These are phyloP conservation scores for Umbelopsis vinacea DNA, from an alignment of 192 early-diverging fungal species.

Conservation along the genomic window DNA sequence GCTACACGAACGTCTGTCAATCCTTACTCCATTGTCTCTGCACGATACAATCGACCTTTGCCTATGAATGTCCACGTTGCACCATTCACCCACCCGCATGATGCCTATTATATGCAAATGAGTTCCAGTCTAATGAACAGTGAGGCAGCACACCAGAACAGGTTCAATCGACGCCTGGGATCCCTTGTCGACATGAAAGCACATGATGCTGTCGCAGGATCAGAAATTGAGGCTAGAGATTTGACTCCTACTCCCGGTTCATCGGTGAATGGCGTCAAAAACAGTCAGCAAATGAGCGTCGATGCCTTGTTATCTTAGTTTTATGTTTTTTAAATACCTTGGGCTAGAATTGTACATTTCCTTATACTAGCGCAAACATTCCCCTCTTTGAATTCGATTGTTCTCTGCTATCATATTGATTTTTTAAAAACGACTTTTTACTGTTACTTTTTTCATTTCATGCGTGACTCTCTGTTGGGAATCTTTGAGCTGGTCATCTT, in stretches of 20 bases:
- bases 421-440: too few relatives aligned
- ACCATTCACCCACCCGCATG: conserved; percentile 12
- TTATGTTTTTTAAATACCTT: background rate
- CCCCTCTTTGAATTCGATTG: background rate
- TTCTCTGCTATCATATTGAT: too few relatives aligned
- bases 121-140: conserved; percentile 6
- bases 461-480: too few relatives aligned
- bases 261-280: background rate
- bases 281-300: conserved; percentile 21
- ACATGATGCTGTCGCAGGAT: background rate
- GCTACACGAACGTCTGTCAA: conserved; percentile 9
- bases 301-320: conserved; percentile 13
- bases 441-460: too few relatives aligned
- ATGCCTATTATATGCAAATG: conserved; percentile 15
- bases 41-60: conserved; percentile 8
- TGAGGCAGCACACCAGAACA: conserved; percentile 12
- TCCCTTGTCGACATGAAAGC: background rate
- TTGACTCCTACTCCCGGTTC: background rate
- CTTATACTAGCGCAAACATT: background rate
- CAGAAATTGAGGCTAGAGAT: background rate
- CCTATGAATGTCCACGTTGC: conserved; percentile 17
- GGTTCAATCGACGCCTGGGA: conserved; percentile 5
- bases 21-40: conserved; percentile 8
- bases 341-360: background rate
- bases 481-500: too few relatives aligned